Evolutionary conservation across 192 early-diverging fungal genomes (phyloP).

Genomic region (Backusella luteola): DNA sequence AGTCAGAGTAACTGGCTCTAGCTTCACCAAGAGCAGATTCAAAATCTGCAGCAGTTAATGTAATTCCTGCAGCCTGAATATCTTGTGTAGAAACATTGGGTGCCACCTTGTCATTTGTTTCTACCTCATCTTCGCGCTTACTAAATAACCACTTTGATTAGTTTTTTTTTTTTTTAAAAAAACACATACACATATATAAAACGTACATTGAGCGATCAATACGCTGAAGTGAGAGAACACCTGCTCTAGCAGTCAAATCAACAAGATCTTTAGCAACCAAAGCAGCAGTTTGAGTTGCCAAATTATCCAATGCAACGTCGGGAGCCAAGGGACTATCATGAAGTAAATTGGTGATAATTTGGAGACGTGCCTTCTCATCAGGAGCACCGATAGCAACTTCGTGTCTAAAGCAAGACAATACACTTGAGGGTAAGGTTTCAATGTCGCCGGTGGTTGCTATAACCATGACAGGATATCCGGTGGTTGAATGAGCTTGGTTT

Average conservation of each 20-base stretch:
- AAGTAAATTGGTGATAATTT: constrained; percentile 64
- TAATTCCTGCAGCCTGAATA: constrained; percentile 67
- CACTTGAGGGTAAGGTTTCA: constrained; percentile 75
- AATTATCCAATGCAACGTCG: constrained; percentile 68
- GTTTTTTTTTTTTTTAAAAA: not conserved
- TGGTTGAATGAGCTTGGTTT: constrained; percentile 38
- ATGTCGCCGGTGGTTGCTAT: constrained; percentile 75
- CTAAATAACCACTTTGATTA: not conserved
- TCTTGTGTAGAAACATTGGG: constrained; percentile 45
- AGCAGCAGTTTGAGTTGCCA: constrained; percentile 92
- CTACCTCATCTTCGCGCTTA: not conserved
- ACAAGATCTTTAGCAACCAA: constrained; percentile 85
- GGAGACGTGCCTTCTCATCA: constrained; percentile 62
- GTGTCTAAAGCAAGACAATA: constrained; percentile 79
- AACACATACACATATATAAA: not conserved
- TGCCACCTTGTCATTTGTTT: not conserved
- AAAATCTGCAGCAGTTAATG: constrained; percentile 78
- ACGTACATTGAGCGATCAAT: constrained; percentile 48
- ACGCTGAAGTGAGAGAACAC: constrained; percentile 59
- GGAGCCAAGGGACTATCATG: constrained; percentile 57
- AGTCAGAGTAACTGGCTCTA: constrained; percentile 82
- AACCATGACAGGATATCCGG: constrained; percentile 74
- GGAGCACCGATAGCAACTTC: constrained; percentile 71
- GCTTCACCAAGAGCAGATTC: constrained; percentile 75
- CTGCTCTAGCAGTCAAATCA: constrained; percentile 73